Base-by-base conservation (phyloP, 805 yeast species). In the Ogataea methylovora region DNA sequence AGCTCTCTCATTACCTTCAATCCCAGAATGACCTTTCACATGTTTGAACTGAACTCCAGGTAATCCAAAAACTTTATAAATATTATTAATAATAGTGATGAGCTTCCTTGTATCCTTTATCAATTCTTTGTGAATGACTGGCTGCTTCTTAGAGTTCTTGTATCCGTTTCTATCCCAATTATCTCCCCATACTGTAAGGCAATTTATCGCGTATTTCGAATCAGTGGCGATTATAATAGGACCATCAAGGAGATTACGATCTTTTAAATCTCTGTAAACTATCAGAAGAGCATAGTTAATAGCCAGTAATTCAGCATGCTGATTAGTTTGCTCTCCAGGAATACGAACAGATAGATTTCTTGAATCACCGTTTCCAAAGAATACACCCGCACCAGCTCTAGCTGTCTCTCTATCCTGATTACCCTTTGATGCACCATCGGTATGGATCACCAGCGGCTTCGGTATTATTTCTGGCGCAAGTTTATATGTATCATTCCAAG, bases 301-400 rank as follows among this genome's bases (percentile, higher is more conserved):
- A 0, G 94, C 96, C 11, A 61, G 53, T 9, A 87, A 67, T 55
- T 88, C 97, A 1, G 94, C 92, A 27, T 84, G 59, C 43, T 84
- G 87, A 46, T 86, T 87, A 1, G 95, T 84, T 23, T 79, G 86
- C 3, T 48, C 48, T 2, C 62, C 66, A 2, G n/a, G 27, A 18
- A 85, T 60, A 0, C 79, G 73, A 5, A 64, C 73, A 0, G 79
- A 63, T 8, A 65, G 58, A 51, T 82, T 83, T 29, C 81, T 54
- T 2, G 65, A 38, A 46, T 78, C 81, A 24, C 54, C 48, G 0
- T 44, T 58, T 0, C 86, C 88, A 52, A 69, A 84, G 51, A 61
- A 85, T 0, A 82, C 83, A 17, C 95, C 97, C 47, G 71, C 76
- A 0, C 97, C 96, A 0, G 80, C 77, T 3, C 45, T 37, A 1